These are phyloP conservation scores for Hippophae rhamnoides DNA, from an alignment of 306 rosid genomes.

Conservation along the genomic window DNA sequence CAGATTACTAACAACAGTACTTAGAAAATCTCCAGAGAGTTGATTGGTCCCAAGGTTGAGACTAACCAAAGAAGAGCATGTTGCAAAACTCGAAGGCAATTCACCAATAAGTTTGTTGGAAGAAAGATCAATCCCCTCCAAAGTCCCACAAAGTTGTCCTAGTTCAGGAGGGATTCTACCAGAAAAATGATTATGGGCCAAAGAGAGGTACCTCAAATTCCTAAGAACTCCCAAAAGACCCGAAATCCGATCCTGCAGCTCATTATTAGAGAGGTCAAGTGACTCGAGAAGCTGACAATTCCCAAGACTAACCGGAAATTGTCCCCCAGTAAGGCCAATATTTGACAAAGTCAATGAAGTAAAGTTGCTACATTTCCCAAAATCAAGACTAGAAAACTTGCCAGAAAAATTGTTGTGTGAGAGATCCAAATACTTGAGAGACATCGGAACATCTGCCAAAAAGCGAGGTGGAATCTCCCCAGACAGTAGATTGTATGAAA, in stretches of 20 bases:
- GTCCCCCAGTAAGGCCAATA: constrained; percentile 22
- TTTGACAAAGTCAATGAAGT: constrained; percentile 29
- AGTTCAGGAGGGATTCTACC: constrained; percentile 46
- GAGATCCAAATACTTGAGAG: constrained; percentile 43
- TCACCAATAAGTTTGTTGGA: constrained; percentile 40
- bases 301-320: constrained; percentile 33
- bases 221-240: constrained; percentile 27
- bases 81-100: constrained; percentile 37
- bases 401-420: constrained; percentile 47
- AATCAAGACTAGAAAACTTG: constrained; percentile 31
- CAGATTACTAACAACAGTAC: constrained; percentile 33
- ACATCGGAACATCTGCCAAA: constrained; percentile 19
- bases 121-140: constrained; percentile 48
- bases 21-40: constrained; percentile 44
- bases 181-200: constrained; percentile 34
- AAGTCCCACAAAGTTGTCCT: constrained; percentile 34
- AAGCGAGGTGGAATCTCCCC: constrained; percentile 35
- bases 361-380: constrained; percentile 36
- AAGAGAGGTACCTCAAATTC: constrained; percentile 37
- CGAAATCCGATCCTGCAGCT: constrained; percentile 32
- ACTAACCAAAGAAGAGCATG: constrained; percentile 39
- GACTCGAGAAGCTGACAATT: constrained; percentile 35
- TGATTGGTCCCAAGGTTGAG: constrained; percentile 46
- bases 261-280: constrained; percentile 48
- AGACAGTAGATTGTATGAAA: constrained; percentile 39